Percentiles rank a stretch among this genome's conserved stretches.
Evolutionary conservation across 2,329 filamentous ascomycete species (phyloP).

Genomic region (Thielaviopsis cerberus): DNA sequence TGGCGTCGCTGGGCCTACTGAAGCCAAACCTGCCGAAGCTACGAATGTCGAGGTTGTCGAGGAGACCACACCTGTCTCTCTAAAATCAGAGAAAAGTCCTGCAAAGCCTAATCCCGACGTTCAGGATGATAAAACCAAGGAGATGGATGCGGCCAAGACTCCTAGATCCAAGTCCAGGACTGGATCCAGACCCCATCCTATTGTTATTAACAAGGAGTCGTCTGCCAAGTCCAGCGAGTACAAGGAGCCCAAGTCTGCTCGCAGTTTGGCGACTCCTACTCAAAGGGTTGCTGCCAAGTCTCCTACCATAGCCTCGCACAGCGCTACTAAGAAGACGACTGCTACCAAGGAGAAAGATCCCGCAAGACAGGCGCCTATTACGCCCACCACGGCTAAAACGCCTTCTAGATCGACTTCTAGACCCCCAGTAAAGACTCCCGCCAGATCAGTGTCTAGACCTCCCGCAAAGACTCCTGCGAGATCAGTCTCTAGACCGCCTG

Average conservation of each 20-base stretch:
- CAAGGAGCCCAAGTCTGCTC: not conserved
- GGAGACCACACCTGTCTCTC: not conserved
- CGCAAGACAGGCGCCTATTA: not conserved
- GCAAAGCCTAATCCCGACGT: not conserved
- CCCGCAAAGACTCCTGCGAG: not conserved
- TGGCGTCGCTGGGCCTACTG: not conserved
- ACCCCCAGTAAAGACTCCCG: not conserved
- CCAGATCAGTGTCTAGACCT: no score
- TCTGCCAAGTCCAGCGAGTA: not conserved
- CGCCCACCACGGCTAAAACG: not conserved
- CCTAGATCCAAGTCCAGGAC: not conserved
- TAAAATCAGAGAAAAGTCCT: not conserved
- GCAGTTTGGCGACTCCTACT: not conserved
- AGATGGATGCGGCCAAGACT: not conserved
- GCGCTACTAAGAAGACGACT: not conserved
- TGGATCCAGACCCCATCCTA: not conserved
- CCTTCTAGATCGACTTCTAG: no score
- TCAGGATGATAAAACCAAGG: not conserved
- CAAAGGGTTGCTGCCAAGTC: not conserved
- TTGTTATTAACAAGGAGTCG: not conserved
- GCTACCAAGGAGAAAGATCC: not conserved
- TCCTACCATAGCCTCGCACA: not conserved
- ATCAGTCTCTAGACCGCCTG: not conserved
- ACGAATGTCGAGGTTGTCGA: not conserved
- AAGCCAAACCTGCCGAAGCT: not conserved